Evolutionary conservation across 2,329 filamentous ascomycete genomes (phyloP), one percentile per base, ranked within the genome.

Genomic region (Diplocarpon mali): DNA sequence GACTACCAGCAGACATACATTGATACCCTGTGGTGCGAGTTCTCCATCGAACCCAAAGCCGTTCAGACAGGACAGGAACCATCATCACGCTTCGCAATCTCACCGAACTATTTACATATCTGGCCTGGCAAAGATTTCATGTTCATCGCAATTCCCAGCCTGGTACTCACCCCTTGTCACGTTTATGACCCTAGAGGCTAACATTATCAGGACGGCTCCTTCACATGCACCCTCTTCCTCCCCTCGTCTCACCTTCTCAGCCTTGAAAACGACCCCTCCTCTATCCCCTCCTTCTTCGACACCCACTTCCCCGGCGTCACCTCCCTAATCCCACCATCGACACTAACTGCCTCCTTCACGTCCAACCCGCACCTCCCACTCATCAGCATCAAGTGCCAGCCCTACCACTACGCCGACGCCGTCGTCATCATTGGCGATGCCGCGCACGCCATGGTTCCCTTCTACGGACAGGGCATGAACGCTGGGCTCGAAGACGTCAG

Each of bases 401-500:
- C 92, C 0, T 85, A 96, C 65, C 87, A 95, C 67, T 87, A 78
- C 67, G 71, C 67, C 40, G 78, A 78, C 17, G 83, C 80, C 0
- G 87, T 75, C 28, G 87, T 94, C 48, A 86, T 98, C 39, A 62
- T 98, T 30, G 92, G 92, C 47, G 92, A 98, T 61, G 88, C 92
- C 7, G 89, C 92, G 0, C 92, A 98, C 62, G 92, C 93, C 46
- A 95, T 98, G 81, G 88, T 98, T 0, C 92, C 92, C 0, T 98
- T 98, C 65, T 98, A 96, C 63, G 92, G 92, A 0, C 92, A 98
- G 64, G 92, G 92, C 31, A 93, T 98, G 80, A 98, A 98, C 60
- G 85, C 92, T 0, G 92, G 92, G 0, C 76, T 98, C 35, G 92
- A 98, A 67, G 90, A 95, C 57, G 88, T 98, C 11, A 80, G 84